These are phyloP conservation scores for Fraxinus americana DNA, from an alignment of 257 asterid species.

Conservation along the genomic window DNA sequence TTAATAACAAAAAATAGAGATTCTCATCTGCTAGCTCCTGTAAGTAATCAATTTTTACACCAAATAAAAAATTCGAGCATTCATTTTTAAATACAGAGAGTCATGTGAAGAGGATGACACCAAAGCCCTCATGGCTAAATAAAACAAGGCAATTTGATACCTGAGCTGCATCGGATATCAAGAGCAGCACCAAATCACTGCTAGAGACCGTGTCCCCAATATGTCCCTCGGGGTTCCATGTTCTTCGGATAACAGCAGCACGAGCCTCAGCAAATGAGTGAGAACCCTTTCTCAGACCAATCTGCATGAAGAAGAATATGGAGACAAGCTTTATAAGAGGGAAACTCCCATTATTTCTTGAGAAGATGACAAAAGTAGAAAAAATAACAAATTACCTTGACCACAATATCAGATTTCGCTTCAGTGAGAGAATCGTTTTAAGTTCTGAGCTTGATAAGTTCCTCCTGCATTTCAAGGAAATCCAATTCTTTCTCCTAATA, in stretches of 20 bases:
- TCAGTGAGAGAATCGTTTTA: too few relatives aligned
- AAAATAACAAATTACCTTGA: constrained; percentile 43
- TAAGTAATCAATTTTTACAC: constrained; percentile 4
- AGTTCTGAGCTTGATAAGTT: too few relatives aligned
- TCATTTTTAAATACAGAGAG: neutral
- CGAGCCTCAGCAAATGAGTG: constrained; percentile 89
- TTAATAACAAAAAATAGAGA: neutral
- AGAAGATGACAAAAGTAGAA: neutral
- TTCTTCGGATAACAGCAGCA: constrained; percentile 77
- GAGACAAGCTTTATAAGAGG: neutral
- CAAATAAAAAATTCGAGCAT: constrained; percentile 3
- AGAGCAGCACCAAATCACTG: constrained; percentile 82
- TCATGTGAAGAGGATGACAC: neutral
- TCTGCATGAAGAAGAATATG: constrained; percentile 44
- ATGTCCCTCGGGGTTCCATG: constrained; percentile 75
- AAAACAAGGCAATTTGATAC: constrained; percentile 35
- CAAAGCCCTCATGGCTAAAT: neutral
- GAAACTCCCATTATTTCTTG: neutral
- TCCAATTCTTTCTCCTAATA: too few relatives aligned
- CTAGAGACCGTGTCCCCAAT: constrained; percentile 77
- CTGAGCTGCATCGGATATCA: constrained; percentile 96
- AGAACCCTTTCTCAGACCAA: constrained; percentile 94
- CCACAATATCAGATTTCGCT: too few relatives aligned
- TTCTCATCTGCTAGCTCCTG: neutral
- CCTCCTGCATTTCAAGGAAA: too few relatives aligned